Base-by-base conservation (phyloP, 139 green algal genomes). In the Diplosphaera chodatii region DNA sequence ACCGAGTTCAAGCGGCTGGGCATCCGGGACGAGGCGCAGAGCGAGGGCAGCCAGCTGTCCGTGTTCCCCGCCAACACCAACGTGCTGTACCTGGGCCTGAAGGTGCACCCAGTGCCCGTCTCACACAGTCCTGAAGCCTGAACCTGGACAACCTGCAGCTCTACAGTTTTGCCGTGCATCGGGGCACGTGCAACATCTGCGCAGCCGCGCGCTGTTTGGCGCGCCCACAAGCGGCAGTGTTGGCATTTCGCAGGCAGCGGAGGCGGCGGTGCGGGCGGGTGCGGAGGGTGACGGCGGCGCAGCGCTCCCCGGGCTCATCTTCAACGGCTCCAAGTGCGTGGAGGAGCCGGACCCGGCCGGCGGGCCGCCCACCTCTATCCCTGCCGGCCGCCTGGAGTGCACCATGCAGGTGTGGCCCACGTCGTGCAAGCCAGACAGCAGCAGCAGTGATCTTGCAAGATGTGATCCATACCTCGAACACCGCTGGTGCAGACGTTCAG, bases 351-450 rank as follows among this genome's bases (percentile, higher is more conserved):
- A 87, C 78, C 65, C 29, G 30, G 77, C 85, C 75, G 74, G 69
- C 23, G 77, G 79, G 1, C 41, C 78, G 66, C 56, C 83, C 63
- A 68, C 62, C 23, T 75, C 77, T 27, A 72, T 88, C 40, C 66
- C 48, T 18, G 94, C 84, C 0, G 95, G 93, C 1, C 88, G 95
- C 70, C 90, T 99, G 80, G 95, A 99, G 81, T 97, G 90, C 86
- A 98, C 95, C 30, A 99, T 99, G 95, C 90, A 95, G 79, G 71
- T n/a, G n/a, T n/a, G n/a, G n/a, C n/a, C n/a, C n/a, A n/a, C n/a
- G n/a, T n/a, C n/a, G n/a, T n/a, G n/a, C n/a, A n/a, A n/a, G n/a
- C n/a, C n/a, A n/a, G n/a, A n/a, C n/a, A n/a, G n/a, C n/a, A n/a
- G n/a, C n/a, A n/a, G n/a, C n/a, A n/a, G n/a, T n/a, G n/a, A n/a